Evolutionary conservation across 2,329 filamentous ascomycete species (phyloP), one percentile per base, ranked within the genome.

Genomic region (Scolecobasidium constrictum): DNA sequence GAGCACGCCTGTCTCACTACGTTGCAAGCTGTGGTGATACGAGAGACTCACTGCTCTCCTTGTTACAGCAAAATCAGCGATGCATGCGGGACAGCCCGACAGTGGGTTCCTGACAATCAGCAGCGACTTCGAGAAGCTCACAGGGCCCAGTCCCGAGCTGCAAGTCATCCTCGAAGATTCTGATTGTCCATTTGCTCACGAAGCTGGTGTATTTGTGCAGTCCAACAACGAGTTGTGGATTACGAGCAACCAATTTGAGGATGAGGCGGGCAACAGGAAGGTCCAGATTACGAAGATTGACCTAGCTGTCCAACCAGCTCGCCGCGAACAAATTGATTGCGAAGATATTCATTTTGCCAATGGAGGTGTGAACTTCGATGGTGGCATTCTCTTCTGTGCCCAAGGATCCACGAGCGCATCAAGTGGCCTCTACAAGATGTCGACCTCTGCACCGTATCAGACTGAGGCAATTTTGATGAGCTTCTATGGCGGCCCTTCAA

Each of bases 111-210:
- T n/a, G n/a, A 12, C n/a, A 17, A 7, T 39, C 3, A 4, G 31
- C 21, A 17, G 12, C 2, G 15, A 19, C 5, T 40, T 40, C 38
- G 17, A 7, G 13, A 17, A 31, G 7, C 53, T 68, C 13, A 54
- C 63, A 19, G 66, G 66, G 2, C n/a, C 45, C 4, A 43, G 45
- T 3, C 63, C 64, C 4, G 53, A 48, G 9, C 46, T 69, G 1
- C 55, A 66, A 11, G 46, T 66, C 2, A 49, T 69, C 3, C 49
- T 58, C 19, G 57, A 66, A 45, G 60, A 63, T 38, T 48, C 55
- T 22, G 50, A 53, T 3, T 64, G 68, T 33, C 63, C 67, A 0
- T 72, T 72, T 40, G 69, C 68, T 2, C 69, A 73, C 47, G 70
- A 73, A 52, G 69, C 69, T 0, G 52, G 62, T 16, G 50, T 65